Evolutionary conservation across 176 grass and related monocot species (phyloP).

Genomic region (Eleusine indica): DNA sequence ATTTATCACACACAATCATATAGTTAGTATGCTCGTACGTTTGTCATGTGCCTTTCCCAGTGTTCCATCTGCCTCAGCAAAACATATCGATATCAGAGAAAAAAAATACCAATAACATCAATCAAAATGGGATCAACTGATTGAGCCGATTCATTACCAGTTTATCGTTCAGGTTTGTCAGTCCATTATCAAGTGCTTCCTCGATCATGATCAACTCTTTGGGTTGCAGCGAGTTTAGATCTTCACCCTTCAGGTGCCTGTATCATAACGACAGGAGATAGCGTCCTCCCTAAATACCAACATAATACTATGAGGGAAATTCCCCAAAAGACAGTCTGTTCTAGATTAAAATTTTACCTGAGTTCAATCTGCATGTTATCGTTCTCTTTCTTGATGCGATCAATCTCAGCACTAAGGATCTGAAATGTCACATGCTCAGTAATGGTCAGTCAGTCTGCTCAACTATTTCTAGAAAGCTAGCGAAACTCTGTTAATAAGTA

Average conservation of each 20-base stretch:
- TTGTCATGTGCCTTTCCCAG: conserved; percentile 64
- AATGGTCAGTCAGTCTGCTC: conserved; percentile 5
- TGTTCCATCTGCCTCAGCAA: conserved; percentile 72
- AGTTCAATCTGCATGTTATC: conserved; percentile 98
- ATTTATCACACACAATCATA: conserved; percentile 13
- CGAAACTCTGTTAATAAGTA: neutral
- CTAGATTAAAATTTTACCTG: conserved; percentile 46
- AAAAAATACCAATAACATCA: conserved; percentile 1
- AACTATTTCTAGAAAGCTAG: neutral
- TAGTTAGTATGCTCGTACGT: conserved; percentile 47
- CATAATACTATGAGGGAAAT: neutral
- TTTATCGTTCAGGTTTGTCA: conserved; percentile 55
- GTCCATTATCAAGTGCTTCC: conserved; percentile 77
- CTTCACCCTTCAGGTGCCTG: conserved; percentile 94
- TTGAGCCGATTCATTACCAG: conserved; percentile 49
- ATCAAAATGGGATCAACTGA: neutral
- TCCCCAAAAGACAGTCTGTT: neutral
- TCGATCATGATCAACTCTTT: conserved; percentile 89
- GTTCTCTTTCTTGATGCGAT: conserved; percentile 94
- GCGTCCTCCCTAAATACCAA: conserved; percentile 2
- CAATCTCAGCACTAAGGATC: conserved; percentile 84
- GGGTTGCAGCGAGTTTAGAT: conserved; percentile 87
- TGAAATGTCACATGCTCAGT: conserved; percentile 41
- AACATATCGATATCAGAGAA: conserved; percentile 33
- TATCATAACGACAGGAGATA: conserved; percentile 2